phyloP scores from a whole-genome alignment of 768 basidiomycete genomes.

The Polyporus arcularius region DNA sequence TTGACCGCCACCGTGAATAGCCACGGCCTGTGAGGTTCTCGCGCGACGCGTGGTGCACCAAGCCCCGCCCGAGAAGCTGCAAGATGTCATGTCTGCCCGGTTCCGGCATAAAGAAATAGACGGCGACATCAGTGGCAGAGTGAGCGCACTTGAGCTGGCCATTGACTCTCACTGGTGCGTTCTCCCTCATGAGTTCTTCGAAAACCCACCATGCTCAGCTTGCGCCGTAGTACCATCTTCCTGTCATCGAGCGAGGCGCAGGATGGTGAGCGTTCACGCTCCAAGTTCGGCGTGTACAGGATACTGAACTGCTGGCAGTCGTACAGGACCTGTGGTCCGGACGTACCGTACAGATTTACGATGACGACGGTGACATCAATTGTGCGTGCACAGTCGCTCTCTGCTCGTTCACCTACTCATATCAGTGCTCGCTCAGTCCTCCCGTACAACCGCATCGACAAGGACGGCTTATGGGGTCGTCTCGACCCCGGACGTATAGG shows the following conservation, averaged over 20 bases:
- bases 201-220: background rate
- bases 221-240: slow-evolving; percentile 64
- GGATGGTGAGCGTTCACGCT: slow-evolving; percentile 49
- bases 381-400: slow-evolving; percentile 44
- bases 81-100: slow-evolving; percentile 75
- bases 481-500: slow-evolving; percentile 75
- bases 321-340: slow-evolving; percentile 84
- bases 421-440: slow-evolving; percentile 49
- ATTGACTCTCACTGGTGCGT: slow-evolving; percentile 86
- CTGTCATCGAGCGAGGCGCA: slow-evolving; percentile 86
- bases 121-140: slow-evolving; percentile 72
- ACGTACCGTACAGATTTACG: slow-evolving; percentile 76
- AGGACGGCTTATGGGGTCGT: slow-evolving; percentile 64
- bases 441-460: slow-evolving; percentile 57
- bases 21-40: slow-evolving; percentile 81
- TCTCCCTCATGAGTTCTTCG: background rate
- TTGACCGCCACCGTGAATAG: slow-evolving; percentile 36
- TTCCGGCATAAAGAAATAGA: slow-evolving; percentile 72
- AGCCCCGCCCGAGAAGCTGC: slow-evolving; percentile 60
- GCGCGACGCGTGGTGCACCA: slow-evolving; percentile 80
- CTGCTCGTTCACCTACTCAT: background rate
- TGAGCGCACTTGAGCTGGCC: slow-evolving; percentile 85
- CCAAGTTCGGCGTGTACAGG: background rate
- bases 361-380: slow-evolving; percentile 73
- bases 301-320: slow-evolving; percentile 45